Evolutionary conservation across 2,329 filamentous ascomycete species (phyloP).

Genomic region (Cordyceps farinosa): DNA sequence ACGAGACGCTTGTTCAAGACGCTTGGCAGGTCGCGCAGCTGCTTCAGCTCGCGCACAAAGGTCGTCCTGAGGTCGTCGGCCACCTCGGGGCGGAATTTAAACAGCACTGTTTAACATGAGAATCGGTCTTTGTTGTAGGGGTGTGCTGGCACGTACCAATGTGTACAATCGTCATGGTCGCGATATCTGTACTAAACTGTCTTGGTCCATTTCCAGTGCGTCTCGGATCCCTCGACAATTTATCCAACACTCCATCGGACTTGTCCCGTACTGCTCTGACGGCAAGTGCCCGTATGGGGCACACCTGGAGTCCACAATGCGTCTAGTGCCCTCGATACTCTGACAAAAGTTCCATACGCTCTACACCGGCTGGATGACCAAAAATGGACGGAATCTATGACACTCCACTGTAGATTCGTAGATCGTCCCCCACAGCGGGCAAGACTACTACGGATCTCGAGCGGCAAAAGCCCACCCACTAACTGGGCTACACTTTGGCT

Average conservation of each 20-base stretch:
- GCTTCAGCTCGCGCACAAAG: constrained; percentile 46
- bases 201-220: neutral
- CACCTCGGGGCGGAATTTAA: constrained; percentile 46
- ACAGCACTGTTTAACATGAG: constrained; percentile 37
- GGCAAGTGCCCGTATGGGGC: neutral
- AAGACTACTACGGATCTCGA: neutral
- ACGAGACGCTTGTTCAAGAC: constrained; percentile 46
- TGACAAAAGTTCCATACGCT: too few relatives aligned
- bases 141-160: constrained; percentile 27
- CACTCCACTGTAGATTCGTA: neutral
- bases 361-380: too few relatives aligned
- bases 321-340: too few relatives aligned
- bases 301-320: neutral
- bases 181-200: neutral
- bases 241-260: neutral
- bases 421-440: neutral
- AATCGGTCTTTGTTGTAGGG: neutral
- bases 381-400: too few relatives aligned
- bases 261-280: neutral
- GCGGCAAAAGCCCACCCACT: neutral
- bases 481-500: too few relatives aligned
- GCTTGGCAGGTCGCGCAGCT: constrained; percentile 44
- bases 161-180: constrained; percentile 33
- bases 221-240: neutral
- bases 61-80: constrained; percentile 38